phyloP scores from a whole-genome alignment of 2,329 filamentous ascomycete genomes.

The Verticillium longisporum region DNA sequence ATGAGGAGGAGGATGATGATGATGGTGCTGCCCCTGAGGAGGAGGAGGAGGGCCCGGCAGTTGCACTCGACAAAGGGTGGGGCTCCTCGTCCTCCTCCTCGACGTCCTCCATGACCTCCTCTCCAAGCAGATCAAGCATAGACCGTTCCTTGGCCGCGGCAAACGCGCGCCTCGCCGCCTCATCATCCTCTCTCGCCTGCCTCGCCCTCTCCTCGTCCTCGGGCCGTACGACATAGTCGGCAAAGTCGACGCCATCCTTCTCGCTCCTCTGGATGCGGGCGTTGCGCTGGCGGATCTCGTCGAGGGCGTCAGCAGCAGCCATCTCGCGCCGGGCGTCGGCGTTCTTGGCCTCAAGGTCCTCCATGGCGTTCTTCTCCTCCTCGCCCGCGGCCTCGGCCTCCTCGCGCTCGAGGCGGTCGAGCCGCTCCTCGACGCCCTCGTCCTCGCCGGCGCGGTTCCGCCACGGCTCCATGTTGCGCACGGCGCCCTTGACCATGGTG shows the following conservation, averaged over 20 bases:
- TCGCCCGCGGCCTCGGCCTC: slow-evolving; percentile 56
- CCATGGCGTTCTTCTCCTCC: slow-evolving; percentile 85
- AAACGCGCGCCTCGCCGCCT: slow-evolving; percentile 75
- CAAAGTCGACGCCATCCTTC: slow-evolving; percentile 57
- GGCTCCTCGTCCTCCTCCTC: not conserved
- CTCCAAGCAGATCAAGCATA: slow-evolving; percentile 36
- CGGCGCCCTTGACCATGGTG: slow-evolving; percentile 70
- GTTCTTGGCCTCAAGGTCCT: slow-evolving; percentile 89
- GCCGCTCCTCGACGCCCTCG: slow-evolving; percentile 80
- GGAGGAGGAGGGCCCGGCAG: slow-evolving; percentile 3
- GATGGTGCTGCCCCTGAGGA: not conserved
- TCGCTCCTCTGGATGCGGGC: slow-evolving; percentile 75
- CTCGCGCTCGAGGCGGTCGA: slow-evolving; percentile 77
- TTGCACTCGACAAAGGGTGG: not conserved
- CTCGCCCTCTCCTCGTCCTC: slow-evolving; percentile 54
- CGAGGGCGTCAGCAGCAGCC: slow-evolving; percentile 90
- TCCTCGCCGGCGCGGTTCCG: slow-evolving; percentile 52
- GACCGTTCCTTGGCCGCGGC: slow-evolving; percentile 50
- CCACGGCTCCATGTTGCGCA: slow-evolving; percentile 93
- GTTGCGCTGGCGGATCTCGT: slow-evolving; percentile 90
- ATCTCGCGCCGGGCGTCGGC: slow-evolving; percentile 90
- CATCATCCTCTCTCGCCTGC: slow-evolving; percentile 75
- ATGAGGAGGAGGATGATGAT: not conserved
- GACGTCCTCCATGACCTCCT: slow-evolving; percentile 28
- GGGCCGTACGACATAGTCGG: slow-evolving; percentile 42